Evolutionary conservation across 148 eudicot genomes (phyloP), one percentile per base, ranked within the genome.

Genomic region (Linanthus parryae): DNA sequence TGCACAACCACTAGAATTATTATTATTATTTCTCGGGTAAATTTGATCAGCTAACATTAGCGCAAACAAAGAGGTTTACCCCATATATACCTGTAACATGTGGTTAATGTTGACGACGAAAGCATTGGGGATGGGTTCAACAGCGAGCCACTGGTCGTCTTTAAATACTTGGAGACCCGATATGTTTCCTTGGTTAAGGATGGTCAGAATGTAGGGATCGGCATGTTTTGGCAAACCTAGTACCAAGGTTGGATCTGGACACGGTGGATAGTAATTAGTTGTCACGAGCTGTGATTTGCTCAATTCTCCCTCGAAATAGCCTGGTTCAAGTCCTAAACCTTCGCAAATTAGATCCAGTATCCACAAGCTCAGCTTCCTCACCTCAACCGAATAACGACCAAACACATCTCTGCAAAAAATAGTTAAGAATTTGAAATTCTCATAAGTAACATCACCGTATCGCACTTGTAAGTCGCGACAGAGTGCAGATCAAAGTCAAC

Each of bases 231-330:
- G 43, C 1, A 61, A 24, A 5, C 66, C 72, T 61, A 61, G 17
- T 14, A 59, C 39, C 12, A 48, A 14, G 52, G 48, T 60, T 2
- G 72, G 72, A 20, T 67, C 52, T 1, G 72, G 72, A 48, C 66
- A 67, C 33, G 37, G 36, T 2, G 72, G 72, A 23, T 67, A 67
- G 46, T 60, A 21, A 43, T 67, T 67, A 20, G 48, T 15, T 7
- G 10, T 12, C 54, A 67, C 15, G 0, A 11, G 0, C 19, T 49
- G 43, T 4, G 13, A 45, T 8, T 31, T 15, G 28, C 44, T 26
- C 12, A 54, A 23, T 4, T 23, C 50, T 4, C 31, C 61, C 3
- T 4, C 18, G 2, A 61, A 67, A 24, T 47, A 61, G 6, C 61
- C 66, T 12, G 18, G 3, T 46, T 49, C 61, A 8, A 67, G 46